These are phyloP conservation scores for Nicotiana sylvestris DNA, from an alignment of 257 asterid genomes.

Conservation along the genomic window DNA sequence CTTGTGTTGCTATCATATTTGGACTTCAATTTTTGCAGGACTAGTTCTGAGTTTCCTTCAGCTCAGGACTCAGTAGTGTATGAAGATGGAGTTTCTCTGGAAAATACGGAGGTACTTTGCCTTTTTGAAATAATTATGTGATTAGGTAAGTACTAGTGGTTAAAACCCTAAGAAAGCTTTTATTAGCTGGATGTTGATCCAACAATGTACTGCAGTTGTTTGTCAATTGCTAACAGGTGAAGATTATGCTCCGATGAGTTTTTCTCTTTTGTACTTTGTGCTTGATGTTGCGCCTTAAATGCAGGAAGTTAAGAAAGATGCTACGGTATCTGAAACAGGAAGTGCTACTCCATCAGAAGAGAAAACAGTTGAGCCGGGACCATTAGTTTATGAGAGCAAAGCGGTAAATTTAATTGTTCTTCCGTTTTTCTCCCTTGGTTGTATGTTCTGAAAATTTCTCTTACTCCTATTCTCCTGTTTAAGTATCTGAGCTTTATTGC, in stretches of 20 bases:
- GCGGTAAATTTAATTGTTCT: slow-evolving; percentile 41
- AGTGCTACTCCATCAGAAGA: slow-evolving; percentile 42
- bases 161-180: slow-evolving; percentile 6
- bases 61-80: slow-evolving; percentile 45
- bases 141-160: not conserved
- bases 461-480: not conserved
- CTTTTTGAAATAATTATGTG: slow-evolving; percentile 9
- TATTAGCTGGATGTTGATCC: slow-evolving; percentile 4
- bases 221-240: not conserved
- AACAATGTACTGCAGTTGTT: not conserved
- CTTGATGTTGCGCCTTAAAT: slow-evolving; percentile 6
- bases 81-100: slow-evolving; percentile 30
- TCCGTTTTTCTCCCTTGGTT: not conserved
- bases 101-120: slow-evolving; percentile 45
- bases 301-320: slow-evolving; percentile 53
- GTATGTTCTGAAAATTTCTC: not conserved
- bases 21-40: slow-evolving; percentile 34
- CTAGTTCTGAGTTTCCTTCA: slow-evolving; percentile 30
- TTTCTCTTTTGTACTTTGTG: slow-evolving; percentile 5
- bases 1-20: not conserved
- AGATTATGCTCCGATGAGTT: not conserved
- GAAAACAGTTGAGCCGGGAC: slow-evolving; percentile 53
- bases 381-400: slow-evolving; percentile 66
- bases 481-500: not conserved
- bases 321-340: slow-evolving; percentile 39